Base-by-base conservation (phyloP, 768 basidiomycete genomes). In the Cystofilobasidium bisporidii region DNA sequence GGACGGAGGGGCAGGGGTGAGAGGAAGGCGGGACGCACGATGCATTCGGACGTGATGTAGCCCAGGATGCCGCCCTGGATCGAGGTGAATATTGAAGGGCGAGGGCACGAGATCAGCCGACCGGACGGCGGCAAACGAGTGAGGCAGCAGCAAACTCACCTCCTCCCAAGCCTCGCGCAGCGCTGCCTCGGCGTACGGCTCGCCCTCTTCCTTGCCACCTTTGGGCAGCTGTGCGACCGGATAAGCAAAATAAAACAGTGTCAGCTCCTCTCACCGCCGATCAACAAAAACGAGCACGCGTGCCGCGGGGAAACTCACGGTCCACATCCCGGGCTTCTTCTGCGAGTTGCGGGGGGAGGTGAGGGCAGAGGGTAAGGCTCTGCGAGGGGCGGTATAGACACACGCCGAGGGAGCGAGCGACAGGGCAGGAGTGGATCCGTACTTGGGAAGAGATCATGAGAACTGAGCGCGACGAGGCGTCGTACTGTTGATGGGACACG, bases 161-260 rank as follows among this genome's bases (percentile, higher is more conserved):
- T 61, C 60, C 30, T 61, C 60, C 60, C 60, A 61, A 14, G 60
- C 60, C 38, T 61, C 60, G 22, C 60, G 40, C 45, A 61, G 24
- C 60, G 60, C 60, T 2, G 60, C 60, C 45, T 41, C 60, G 24
- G 40, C 40, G 20, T 40, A 61, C 24, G 60, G 40, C 45, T 61
- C 60, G 8, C 60, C 60, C 26, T 61, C 60, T 14, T 61, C 60
- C 45, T 47, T 61, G 22, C 60, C 60, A 43, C 60, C 60, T 26
- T 61, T 61, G 12, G 60, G 60, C 60, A 61, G 45, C 60, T 61
- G n/a, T n/a, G n/a, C n/a, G n/a, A n/a, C n/a, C n/a, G n/a, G n/a
- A n/a, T n/a, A n/a, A n/a, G n/a, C n/a, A n/a, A n/a, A n/a, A n/a
- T n/a, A n/a, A n/a, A n/a, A n/a, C n/a, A n/a, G n/a, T n/a, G n/a